Base-by-base conservation (phyloP, 2,329 filamentous ascomycete genomes). In the Neoarthrinium moseri region DNA sequence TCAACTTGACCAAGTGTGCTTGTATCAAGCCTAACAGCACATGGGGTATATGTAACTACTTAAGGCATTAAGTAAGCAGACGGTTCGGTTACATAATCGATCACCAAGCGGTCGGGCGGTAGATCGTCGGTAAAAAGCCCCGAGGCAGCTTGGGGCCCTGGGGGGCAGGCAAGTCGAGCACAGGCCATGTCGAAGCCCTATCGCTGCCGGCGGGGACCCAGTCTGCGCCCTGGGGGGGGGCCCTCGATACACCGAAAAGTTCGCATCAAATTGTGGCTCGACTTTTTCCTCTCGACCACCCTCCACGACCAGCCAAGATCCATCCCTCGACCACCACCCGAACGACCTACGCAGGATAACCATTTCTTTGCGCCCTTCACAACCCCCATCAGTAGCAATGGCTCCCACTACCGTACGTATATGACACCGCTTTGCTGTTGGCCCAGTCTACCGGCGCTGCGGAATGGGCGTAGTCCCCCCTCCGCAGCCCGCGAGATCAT, bases 361-460 rank as follows among this genome's bases (percentile, higher is more conserved):
- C 50, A 73, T 78, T 71, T 91, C 86, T 91, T 90, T 91, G 86
- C 86, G 86, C 73, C n/a, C 56, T 58, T 56, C 55, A 58, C 63
- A 61, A 53, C 66, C 60, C 57, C 45, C 54, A 72, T 62, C 44
- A 51, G 42, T 71, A 74, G 78, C 73, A 88, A 96, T 96, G 90
- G 87, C 86, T 84, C 81, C 86, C 74, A 79, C 79, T 75, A 81
- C 86, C 77, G 91, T 96, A 96, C 77, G 91, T 95, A 83, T 73
- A 68, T 73, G 70, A 75, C 80, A 87, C 72, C 75, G 91, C 91
- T 96, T 95, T 96, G 91, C 91, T 96, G 90, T 88, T 89, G 82
- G 84, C 80, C 78, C 78, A 73, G 70, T 70, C 67, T 69, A 66
- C 61, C 59, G n/a, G n/a, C n/a, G n/a, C n/a, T n/a, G n/a, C n/a